A percentile compares a stretch with the other conserved stretches of the same genome.
Evolutionary conservation across 1,284 basidiomycete genomes (phyloP).

Genomic region (Sanghuangporus weigelae): DNA sequence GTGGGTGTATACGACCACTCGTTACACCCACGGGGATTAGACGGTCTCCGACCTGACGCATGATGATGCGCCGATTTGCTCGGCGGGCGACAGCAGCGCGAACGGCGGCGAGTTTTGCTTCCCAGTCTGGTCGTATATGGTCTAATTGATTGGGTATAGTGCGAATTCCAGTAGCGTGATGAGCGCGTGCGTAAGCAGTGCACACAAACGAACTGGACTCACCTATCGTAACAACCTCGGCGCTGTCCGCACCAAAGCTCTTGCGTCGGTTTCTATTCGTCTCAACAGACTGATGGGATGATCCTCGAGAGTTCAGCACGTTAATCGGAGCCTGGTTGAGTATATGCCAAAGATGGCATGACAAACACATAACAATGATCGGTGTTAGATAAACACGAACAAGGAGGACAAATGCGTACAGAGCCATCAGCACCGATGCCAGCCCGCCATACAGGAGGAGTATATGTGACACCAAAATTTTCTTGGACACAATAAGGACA

Average conservation of each 20-base stretch:
- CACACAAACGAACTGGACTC: constrained; percentile 23
- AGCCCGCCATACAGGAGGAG: constrained; percentile 73
- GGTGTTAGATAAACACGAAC: not conserved
- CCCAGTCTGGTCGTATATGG: constrained; percentile 93
- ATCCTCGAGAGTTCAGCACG: constrained; percentile 39
- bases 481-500: constrained; percentile 98
- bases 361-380: not conserved
- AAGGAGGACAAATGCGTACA: constrained; percentile 31
- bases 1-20: constrained; percentile 66
- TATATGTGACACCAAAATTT: constrained; percentile 93
- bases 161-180: not conserved
- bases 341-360: not conserved
- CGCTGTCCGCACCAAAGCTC: constrained; percentile 69
- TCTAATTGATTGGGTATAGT: constrained; percentile 40
- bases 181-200: constrained; percentile 1
- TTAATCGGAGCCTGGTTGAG: constrained; percentile 19
- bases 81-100: constrained; percentile 83
- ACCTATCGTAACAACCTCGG: constrained; percentile 91
- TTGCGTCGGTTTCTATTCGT: constrained; percentile 68
- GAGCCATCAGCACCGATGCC: constrained; percentile 67
- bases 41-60: constrained; percentile 97
- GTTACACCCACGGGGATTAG: constrained; percentile 96
- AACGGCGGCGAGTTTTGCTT: constrained; percentile 85
- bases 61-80: constrained; percentile 93
- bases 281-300: constrained; percentile 29